Evolutionary conservation across 2,329 filamentous ascomycete genomes (phyloP).

Genomic region (Graphiopsis chlorocephala): DNA sequence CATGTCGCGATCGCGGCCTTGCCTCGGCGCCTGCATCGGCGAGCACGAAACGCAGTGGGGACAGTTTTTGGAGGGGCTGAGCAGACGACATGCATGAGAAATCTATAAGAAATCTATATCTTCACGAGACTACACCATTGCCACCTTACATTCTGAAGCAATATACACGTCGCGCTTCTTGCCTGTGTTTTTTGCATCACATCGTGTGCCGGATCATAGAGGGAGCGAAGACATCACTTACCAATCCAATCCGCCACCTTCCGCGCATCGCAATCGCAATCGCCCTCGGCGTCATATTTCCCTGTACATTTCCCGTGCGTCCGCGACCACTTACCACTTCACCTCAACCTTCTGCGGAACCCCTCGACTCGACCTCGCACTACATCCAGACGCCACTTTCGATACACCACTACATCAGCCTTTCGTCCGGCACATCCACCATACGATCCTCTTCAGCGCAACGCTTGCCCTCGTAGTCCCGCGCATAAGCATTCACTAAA

Average conservation of each 20-base stretch:
- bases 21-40: slow-evolving; percentile 6
- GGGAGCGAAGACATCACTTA: not conserved
- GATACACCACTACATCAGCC: not conserved
- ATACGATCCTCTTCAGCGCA: not conserved
- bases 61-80: not conserved
- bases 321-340: not conserved
- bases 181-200: not conserved
- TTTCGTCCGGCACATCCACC: not conserved
- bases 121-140: not conserved
- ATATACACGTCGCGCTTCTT: not conserved
- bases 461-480: not conserved
- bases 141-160: not conserved
- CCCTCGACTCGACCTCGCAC: not conserved
- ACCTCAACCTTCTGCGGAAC: not conserved
- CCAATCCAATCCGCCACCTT: not conserved
- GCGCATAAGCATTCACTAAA: not conserved
- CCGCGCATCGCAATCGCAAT: not conserved
- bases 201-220: not conserved
- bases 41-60: not conserved
- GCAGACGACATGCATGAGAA: not conserved
- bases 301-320: not conserved
- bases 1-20: not conserved
- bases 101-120: not conserved
- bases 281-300: slow-evolving; percentile 11
- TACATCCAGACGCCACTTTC: not conserved